Conservation (phyloP, 495 filamentous ascomycete genomes). For the Daldinia loculata region DNA sequence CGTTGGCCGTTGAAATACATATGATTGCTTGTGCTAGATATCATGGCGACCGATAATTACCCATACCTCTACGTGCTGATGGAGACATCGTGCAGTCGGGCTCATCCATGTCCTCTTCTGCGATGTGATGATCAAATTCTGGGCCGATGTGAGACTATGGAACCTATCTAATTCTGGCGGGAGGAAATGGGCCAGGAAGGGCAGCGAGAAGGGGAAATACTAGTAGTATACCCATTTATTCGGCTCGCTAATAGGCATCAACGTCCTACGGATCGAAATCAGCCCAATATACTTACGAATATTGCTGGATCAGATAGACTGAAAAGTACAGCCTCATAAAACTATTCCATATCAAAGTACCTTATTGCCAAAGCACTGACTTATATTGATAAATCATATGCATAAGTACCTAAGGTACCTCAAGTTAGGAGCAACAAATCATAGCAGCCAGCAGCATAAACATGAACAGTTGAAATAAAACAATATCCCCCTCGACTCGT, state of each 20-base stretch:
- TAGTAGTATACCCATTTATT: too few species aligned
- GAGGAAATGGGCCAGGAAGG: not conserved
- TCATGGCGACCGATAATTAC: slow-evolving; percentile 7
- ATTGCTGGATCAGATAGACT: not conserved
- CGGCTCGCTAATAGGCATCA: not conserved
- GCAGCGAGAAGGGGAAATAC: too few species aligned
- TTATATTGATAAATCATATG: not conserved
- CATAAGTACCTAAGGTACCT: not conserved
- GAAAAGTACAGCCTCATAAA: not conserved
- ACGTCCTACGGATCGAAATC: not conserved
- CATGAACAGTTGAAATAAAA: slow-evolving; percentile 16
- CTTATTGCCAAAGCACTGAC: not conserved
- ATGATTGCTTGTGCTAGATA: slow-evolving; percentile 19
- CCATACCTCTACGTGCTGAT: not conserved
- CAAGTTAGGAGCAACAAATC: not conserved
- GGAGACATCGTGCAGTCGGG: not conserved
- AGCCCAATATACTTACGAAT: not conserved
- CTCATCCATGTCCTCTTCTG: not conserved
- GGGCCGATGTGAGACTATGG: not conserved
- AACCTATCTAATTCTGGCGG: not conserved
- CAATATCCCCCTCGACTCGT: slow-evolving; percentile 23
- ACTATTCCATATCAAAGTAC: not conserved
- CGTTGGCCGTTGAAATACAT: slow-evolving; percentile 18
- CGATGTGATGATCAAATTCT: not conserved
- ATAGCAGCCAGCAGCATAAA: not conserved